Percentiles rank a stretch among this genome's conserved stretches.
Evolutionary conservation across 2,329 filamentous ascomycete genomes (phyloP).

Genomic region (Coniochaeta ligniaria): DNA sequence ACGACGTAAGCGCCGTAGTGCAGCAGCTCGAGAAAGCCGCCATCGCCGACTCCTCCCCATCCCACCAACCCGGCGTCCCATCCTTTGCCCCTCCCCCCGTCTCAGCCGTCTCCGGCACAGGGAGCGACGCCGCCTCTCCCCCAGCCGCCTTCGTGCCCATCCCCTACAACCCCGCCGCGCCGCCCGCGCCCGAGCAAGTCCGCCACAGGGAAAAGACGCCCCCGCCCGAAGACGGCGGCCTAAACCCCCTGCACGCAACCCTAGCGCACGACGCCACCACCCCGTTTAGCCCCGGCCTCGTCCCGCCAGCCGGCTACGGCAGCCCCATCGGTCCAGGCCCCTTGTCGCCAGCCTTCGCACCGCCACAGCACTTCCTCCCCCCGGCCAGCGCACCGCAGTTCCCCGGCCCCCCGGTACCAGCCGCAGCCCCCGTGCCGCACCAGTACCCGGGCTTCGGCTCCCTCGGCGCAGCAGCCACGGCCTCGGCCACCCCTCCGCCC

Average conservation of each 20-base stretch:
- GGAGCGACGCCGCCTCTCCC: slow-evolving; percentile 17
- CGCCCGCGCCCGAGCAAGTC: slow-evolving; percentile 65
- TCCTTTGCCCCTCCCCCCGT: slow-evolving; percentile 34
- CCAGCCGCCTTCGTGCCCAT: slow-evolving; percentile 50
- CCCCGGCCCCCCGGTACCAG: slow-evolving; percentile 29
- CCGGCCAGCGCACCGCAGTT: slow-evolving; percentile 31
- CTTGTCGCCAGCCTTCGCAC: slow-evolving; percentile 28
- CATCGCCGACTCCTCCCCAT: slow-evolving; percentile 49
- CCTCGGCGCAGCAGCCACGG: slow-evolving; percentile 14
- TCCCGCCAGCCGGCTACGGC: slow-evolving; percentile 10
- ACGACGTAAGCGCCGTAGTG: slow-evolving; percentile 60
- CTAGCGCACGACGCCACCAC: slow-evolving; percentile 47
- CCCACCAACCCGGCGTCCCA: slow-evolving; percentile 16
- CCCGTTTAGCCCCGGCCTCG: slow-evolving; percentile 45
- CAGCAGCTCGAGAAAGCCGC: slow-evolving; percentile 67
- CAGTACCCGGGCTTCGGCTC: slow-evolving; percentile 34
- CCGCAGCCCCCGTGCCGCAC: slow-evolving; percentile 29
- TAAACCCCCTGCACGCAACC: slow-evolving; percentile 51
- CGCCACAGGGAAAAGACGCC: slow-evolving; percentile 73
- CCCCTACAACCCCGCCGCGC: slow-evolving; percentile 74
- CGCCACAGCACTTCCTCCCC: slow-evolving; percentile 23
- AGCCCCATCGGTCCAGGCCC: slow-evolving; percentile 35
- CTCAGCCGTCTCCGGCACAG: slow-evolving; percentile 19
- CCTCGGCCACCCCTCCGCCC: slow-evolving; percentile 10
- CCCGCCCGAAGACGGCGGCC: slow-evolving; percentile 60